These are phyloP conservation scores for Cardamine chenopodiifolia DNA, from an alignment of 345 rosid species.

Conservation along the genomic window DNA sequence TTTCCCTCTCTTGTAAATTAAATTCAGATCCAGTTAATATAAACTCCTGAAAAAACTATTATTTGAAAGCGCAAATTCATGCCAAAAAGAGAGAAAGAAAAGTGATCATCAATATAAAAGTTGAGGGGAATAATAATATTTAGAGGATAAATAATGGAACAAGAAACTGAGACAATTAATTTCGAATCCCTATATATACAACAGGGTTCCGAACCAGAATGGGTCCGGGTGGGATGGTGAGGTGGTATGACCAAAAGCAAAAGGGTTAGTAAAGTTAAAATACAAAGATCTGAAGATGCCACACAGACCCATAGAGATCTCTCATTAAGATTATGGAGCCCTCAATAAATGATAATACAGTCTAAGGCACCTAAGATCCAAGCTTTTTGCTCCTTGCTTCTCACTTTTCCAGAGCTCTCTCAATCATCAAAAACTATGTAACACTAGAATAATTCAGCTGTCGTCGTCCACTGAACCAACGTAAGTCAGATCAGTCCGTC, in stretches of 20 bases:
- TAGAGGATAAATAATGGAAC: constrained; percentile 39
- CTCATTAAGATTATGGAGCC: constrained; percentile 31
- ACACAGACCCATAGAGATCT: constrained; percentile 32
- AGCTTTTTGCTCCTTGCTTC: constrained; percentile 35
- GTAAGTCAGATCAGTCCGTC: constrained; percentile 82
- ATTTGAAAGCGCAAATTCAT: too few relatives aligned
- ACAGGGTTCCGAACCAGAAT: constrained; percentile 41
- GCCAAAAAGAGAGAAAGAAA: too few relatives aligned
- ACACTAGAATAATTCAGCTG: constrained; percentile 54
- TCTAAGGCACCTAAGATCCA: constrained; percentile 36
- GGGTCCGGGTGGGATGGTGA: constrained; percentile 27
- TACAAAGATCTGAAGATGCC: constrained; percentile 40
- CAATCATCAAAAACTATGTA: constrained; percentile 23
- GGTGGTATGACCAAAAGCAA: constrained; percentile 32
- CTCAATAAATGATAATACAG: constrained; percentile 29
- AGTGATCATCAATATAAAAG: constrained; percentile 21
- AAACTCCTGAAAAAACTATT: not conserved
- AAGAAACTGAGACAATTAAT: constrained; percentile 37
- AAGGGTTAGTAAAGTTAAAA: constrained; percentile 44
- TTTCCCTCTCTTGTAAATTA: constrained; percentile 18
- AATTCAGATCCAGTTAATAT: not conserved
- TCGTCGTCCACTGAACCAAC: constrained; percentile 92
- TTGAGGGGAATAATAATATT: constrained; percentile 24
- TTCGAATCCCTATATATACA: constrained; percentile 43
- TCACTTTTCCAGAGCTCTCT: constrained; percentile 15